Percentiles rank a stretch among this genome's conserved stretches.
phyloP scores from a whole-genome alignment of 2,329 filamentous ascomycete genomes.

The Aschersonia sp. region DNA sequence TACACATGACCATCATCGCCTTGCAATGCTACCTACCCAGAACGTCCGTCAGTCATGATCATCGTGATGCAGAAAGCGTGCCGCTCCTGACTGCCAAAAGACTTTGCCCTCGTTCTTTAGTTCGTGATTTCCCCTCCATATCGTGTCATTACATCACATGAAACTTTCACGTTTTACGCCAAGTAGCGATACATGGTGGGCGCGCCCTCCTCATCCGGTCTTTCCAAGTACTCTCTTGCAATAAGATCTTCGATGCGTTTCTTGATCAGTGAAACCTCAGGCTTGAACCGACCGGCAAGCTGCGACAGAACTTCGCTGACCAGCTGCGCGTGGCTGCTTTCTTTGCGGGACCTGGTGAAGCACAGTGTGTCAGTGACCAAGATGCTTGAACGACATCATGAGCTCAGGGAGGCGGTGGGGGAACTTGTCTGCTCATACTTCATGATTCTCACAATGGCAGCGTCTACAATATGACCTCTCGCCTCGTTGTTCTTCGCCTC shows the following conservation, averaged over 20 bases:
- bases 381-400: background rate
- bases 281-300: conserved; percentile 55
- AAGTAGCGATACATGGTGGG: conserved; percentile 57
- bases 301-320: conserved; percentile 60
- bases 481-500: conserved; percentile 64
- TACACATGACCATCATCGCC: background rate
- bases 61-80: too few relatives aligned
- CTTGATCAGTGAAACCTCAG: conserved; percentile 66
- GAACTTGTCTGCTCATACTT: conserved; percentile 45
- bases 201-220: conserved; percentile 49
- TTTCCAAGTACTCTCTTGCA: conserved; percentile 63
- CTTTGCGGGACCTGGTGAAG: conserved; percentile 51
- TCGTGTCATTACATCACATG: background rate
- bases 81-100: too few relatives aligned
- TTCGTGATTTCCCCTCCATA: background rate
- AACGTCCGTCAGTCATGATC: background rate
- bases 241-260: conserved; percentile 68
- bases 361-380: background rate
- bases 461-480: conserved; percentile 57
- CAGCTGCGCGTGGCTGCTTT: conserved; percentile 53
- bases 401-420: background rate
- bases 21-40: background rate
- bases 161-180: conserved; percentile 30
- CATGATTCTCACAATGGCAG: conserved; percentile 70
- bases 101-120: background rate